Percentiles rank a stretch among this genome's conserved stretches.
Evolutionary conservation across 108 stramenopile species (phyloP).

Genomic region (Nitzschia sp.): DNA sequence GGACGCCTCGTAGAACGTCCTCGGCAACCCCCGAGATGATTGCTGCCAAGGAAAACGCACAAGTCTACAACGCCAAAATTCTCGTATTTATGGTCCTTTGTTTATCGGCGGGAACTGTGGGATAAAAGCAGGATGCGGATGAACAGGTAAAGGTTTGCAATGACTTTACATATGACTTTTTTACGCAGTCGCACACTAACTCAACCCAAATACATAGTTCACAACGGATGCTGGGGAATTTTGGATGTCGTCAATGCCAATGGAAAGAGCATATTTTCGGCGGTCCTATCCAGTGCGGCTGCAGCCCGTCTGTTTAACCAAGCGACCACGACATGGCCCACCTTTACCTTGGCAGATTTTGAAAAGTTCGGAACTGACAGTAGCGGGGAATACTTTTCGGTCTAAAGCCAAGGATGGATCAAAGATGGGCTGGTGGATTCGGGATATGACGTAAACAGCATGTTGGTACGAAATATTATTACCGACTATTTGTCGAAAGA

Average conservation of each 20-base stretch:
- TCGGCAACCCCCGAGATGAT: neutral
- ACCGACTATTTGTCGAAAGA: neutral
- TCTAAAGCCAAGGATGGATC: conserved; percentile 13
- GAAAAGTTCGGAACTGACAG: neutral
- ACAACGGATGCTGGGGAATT: conserved; percentile 7
- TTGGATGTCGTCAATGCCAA: conserved; percentile 3
- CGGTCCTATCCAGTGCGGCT: neutral
- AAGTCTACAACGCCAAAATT: conserved; percentile 1
- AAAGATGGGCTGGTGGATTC: neutral
- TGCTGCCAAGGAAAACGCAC: conserved; percentile 12
- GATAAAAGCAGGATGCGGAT: conserved; percentile 6
- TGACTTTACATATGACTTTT: no score
- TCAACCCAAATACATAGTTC: no score
- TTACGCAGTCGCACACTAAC: no score
- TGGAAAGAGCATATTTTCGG: neutral
- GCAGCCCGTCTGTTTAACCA: neutral
- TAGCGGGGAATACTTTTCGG: conserved; percentile 15
- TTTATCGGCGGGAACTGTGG: neutral
- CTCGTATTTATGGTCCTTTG: conserved; percentile 7
- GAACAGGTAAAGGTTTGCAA: neutral
- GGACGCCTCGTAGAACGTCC: no score
- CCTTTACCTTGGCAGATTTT: conserved; percentile 13
- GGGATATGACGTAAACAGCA: neutral
- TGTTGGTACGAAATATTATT: neutral
- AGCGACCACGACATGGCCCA: neutral